Evolutionary conservation across 140 eudicot species (phyloP).

Genomic region (Bidens hawaiensis): DNA sequence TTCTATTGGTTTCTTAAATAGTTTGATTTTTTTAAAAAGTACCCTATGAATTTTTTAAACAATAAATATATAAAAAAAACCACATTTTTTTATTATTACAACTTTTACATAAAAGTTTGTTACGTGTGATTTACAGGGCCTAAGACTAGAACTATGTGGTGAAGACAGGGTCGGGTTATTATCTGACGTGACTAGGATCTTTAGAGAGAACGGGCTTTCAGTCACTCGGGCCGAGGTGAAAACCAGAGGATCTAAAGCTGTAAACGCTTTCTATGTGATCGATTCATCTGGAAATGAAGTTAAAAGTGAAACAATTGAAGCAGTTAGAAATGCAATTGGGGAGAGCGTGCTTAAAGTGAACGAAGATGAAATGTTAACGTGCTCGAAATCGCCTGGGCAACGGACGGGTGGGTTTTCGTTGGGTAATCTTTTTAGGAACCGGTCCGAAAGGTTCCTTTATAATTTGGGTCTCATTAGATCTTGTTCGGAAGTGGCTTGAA

Average conservation of each 20-base stretch:
- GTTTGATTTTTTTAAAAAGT: background rate
- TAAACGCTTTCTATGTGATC: slow-evolving; percentile 61
- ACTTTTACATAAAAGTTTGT: background rate
- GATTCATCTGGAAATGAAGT: slow-evolving; percentile 62
- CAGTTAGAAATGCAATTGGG: slow-evolving; percentile 65
- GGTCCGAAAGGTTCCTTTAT: slow-evolving; percentile 70
- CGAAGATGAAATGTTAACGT: slow-evolving; percentile 30
- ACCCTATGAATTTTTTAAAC: no score
- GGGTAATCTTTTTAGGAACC: slow-evolving; percentile 52
- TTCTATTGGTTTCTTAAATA: background rate
- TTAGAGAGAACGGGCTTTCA: slow-evolving; percentile 83
- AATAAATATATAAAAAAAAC: no score
- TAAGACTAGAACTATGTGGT: slow-evolving; percentile 81
- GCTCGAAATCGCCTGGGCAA: slow-evolving; percentile 24
- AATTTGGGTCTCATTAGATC: slow-evolving; percentile 69
- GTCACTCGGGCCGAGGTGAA: slow-evolving; percentile 81
- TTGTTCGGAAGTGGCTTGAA: slow-evolving; percentile 42
- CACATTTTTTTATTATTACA: no score
- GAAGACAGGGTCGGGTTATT: slow-evolving; percentile 76
- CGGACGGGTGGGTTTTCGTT: slow-evolving; percentile 55
- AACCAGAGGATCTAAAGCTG: slow-evolving; percentile 65
- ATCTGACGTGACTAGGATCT: slow-evolving; percentile 75
- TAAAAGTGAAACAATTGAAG: slow-evolving; percentile 63
- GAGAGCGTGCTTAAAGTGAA: slow-evolving; percentile 51
- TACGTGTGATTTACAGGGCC: slow-evolving; percentile 40